Percentiles rank a stretch among this genome's conserved stretches.
Evolutionary conservation across 495 filamentous ascomycete genomes (phyloP).

Genomic region (Schizothecium vesticola): DNA sequence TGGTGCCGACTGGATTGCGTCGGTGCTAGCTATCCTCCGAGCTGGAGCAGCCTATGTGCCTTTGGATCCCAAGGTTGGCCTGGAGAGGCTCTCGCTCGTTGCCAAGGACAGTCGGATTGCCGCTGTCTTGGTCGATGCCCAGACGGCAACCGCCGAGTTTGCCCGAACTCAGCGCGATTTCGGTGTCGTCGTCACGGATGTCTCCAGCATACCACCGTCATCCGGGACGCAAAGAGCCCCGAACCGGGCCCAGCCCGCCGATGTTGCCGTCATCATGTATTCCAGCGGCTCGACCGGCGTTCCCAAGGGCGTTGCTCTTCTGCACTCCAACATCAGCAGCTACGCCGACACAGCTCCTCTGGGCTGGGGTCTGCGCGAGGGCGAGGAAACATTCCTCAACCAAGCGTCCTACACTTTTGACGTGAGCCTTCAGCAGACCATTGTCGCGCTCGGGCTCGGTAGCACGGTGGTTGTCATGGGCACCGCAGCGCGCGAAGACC

Average conservation of each 20-base stretch:
- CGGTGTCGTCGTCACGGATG: not conserved
- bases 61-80: slow-evolving; percentile 35
- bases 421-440: slow-evolving; percentile 26
- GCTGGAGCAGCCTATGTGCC: slow-evolving; percentile 50
- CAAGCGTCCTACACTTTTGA: slow-evolving; percentile 28
- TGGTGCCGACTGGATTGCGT: slow-evolving; percentile 40
- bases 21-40: slow-evolving; percentile 48
- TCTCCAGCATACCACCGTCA: not conserved
- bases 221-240: not conserved
- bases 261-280: slow-evolving; percentile 37
- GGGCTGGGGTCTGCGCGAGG: not conserved
- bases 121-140: slow-evolving; percentile 36
- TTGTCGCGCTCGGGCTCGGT: slow-evolving; percentile 19
- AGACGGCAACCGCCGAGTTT: slow-evolving; percentile 27
- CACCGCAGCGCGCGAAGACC: slow-evolving; percentile 17
- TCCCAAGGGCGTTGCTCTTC: slow-evolving; percentile 43
- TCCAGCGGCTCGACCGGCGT: slow-evolving; percentile 45
- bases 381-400: slow-evolving; percentile 24
- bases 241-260: not conserved
- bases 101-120: slow-evolving; percentile 10
- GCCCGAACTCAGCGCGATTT: slow-evolving; percentile 13
- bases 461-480: slow-evolving; percentile 23
- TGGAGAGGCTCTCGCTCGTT: slow-evolving; percentile 18
- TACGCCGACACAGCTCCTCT: slow-evolving; percentile 16
- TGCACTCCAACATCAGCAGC: slow-evolving; percentile 20